Evolutionary conservation across 1,284 basidiomycete genomes (phyloP), one percentile per base, ranked within the genome.

Genomic region (Sporisorium iseilematis-ciliati): DNA sequence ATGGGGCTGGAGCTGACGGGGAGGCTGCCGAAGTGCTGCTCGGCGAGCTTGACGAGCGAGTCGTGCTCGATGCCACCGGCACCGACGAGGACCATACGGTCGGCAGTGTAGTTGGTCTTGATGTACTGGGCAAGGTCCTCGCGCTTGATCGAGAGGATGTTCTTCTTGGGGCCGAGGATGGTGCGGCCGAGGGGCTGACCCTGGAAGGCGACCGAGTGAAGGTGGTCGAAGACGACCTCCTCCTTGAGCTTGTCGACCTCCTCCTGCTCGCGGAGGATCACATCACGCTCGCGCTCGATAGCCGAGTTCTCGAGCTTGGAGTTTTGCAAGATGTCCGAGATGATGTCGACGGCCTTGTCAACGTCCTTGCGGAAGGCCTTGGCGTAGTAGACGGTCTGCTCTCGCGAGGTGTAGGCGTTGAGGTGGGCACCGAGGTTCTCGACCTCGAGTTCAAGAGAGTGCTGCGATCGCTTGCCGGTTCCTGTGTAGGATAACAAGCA

Each of bases 361-460:
- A 98, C 93, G 86, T 99, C 97, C 89, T 96, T 93, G 86, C 92
- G 90, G 91, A 99, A 99, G 85, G 93, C 92, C 90, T 98, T 98
- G 85, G 96, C 96, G 86, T 98, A 98, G 89, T 98, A 99, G 75
- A 98, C 95, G 33, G 97, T 99, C 88, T 99, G 96, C 88, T 99
- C 96, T 77, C 96, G 91, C 46, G 95, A 97, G 20, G 96, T 99
- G 89, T 98, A 99, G 60, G 97, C 96, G 86, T 99, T 98, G 70
- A 99, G 88, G 87, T 98, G 96, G 42, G 96, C 94, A 79, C 97
- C 97, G 71, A 98, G 89, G 88, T 97, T 97, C 88, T 99, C 96
- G 51, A 99, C 96, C 87, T 99, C 95, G 69, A 98, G 90, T 88
- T 99, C 97, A 65, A 99, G 91, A 43, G 90, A 90, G 82, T 94